phyloP scores from a whole-genome alignment of 257 asterid species.

The Striga asiatica region DNA sequence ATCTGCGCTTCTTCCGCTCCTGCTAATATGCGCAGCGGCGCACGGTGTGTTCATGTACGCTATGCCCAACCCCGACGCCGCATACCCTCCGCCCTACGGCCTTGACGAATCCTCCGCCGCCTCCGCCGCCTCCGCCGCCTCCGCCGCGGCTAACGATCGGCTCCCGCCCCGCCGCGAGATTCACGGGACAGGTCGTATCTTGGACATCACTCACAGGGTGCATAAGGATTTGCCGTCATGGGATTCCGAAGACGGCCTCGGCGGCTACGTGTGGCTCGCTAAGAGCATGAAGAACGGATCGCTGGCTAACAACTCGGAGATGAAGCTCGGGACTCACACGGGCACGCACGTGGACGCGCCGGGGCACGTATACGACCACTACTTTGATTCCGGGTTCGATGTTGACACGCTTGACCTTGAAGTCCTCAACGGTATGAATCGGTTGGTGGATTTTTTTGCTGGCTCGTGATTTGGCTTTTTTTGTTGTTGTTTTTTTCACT shows the following conservation, averaged over 20 bases:
- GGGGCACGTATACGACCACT: slow-evolving; percentile 70
- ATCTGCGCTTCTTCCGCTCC: slow-evolving; percentile 13
- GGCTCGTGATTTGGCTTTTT: neutral
- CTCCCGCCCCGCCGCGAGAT: slow-evolving; percentile 71
- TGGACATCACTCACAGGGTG: slow-evolving; percentile 74
- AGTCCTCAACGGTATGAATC: slow-evolving; percentile 61
- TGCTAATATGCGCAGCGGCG: slow-evolving; percentile 25
- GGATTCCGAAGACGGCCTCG: slow-evolving; percentile 62
- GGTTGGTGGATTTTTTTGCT: neutral
- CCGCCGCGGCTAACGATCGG: slow-evolving; percentile 19
- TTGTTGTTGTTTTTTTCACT: neutral
- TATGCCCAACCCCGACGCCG: slow-evolving; percentile 28
- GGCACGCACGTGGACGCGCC: slow-evolving; percentile 98
- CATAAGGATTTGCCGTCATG: slow-evolving; percentile 66
- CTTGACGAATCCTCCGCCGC: slow-evolving; percentile 22
- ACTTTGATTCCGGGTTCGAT: slow-evolving; percentile 81
- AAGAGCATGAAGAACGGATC: slow-evolving; percentile 83
- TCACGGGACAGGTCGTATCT: slow-evolving; percentile 73
- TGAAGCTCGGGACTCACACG: slow-evolving; percentile 76
- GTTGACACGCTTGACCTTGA: slow-evolving; percentile 89
- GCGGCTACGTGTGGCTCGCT: slow-evolving; percentile 62
- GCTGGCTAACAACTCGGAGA: slow-evolving; percentile 65
- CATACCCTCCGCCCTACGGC: slow-evolving; percentile 70
- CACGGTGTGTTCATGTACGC: slow-evolving; percentile 12
- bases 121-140: neutral